Conservation (phyloP, 2,329 filamentous ascomycete species). For the Colletotrichum siamense region DNA sequence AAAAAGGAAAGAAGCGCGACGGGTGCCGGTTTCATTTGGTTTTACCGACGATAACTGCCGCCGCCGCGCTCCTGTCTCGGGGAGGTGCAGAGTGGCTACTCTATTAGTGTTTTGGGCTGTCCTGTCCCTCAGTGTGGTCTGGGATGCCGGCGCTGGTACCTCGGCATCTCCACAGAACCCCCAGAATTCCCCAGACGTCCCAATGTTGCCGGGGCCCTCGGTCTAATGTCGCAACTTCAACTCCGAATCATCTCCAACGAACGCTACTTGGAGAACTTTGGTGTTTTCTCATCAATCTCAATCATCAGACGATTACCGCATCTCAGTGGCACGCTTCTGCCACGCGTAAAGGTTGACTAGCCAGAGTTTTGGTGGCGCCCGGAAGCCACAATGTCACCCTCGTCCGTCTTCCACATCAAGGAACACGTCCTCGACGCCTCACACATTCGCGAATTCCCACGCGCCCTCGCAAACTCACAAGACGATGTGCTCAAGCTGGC, state of each 20-base stretch:
- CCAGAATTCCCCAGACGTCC: background rate
- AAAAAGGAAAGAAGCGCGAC: background rate
- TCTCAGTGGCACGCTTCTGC: background rate
- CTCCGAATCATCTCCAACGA: background rate
- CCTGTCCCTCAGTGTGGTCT: no score
- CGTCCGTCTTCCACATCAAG: conserved; percentile 64
- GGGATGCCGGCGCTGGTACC: background rate
- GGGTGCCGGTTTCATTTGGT: background rate
- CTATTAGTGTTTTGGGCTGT: background rate
- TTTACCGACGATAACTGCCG: conserved; percentile 22
- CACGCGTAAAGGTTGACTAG: background rate
- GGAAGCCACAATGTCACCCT: conserved; percentile 27
- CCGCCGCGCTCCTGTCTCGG: background rate
- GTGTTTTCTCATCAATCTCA: background rate
- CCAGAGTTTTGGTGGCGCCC: background rate
- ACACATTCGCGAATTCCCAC: conserved; percentile 83
- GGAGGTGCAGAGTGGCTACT: background rate
- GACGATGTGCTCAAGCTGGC: conserved; percentile 77
- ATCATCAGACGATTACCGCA: background rate
- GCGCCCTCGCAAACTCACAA: conserved; percentile 73
- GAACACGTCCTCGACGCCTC: conserved; percentile 77
- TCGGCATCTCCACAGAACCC: conserved; percentile 14
- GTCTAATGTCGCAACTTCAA: background rate
- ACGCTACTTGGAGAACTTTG: background rate
- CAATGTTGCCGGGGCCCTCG: background rate